These are phyloP conservation scores for Penicillium sp. DNA, from an alignment of 2,329 filamentous ascomycete genomes.

Conservation along the genomic window DNA sequence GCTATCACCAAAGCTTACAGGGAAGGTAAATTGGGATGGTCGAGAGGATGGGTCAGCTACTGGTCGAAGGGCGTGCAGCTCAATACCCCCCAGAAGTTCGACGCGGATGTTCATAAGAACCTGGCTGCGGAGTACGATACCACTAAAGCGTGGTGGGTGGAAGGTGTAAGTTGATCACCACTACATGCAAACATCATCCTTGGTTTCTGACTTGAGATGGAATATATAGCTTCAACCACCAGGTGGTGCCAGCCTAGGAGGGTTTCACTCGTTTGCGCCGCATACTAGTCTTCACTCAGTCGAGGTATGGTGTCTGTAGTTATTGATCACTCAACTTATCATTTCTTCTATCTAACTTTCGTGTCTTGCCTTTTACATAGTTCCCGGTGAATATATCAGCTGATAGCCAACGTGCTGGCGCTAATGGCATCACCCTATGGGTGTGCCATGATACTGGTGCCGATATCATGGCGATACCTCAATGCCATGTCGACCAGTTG, in stretches of 20 bases:
- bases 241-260: neutral
- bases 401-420: neutral
- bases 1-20: slow-evolving; percentile 6
- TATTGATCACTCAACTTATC: no score
- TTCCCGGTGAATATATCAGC: neutral
- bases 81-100: slow-evolving; percentile 4
- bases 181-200: neutral
- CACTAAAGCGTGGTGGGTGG: slow-evolving; percentile 6
- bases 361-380: neutral
- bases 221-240: neutral
- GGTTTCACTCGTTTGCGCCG: neutral
- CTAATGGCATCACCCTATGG: neutral
- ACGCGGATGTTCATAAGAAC: neutral
- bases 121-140: neutral
- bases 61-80: slow-evolving; percentile 9
- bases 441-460: slow-evolving; percentile 8
- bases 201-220: neutral
- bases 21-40: neutral
- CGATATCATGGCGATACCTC: neutral
- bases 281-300: neutral
- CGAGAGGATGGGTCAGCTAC: slow-evolving; percentile 7
- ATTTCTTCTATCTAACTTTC: neutral
- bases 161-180: slow-evolving; percentile 2
- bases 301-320: neutral
- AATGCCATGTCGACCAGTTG: neutral